Evolutionary conservation across 441 rosid genomes (phyloP), one percentile per base, ranked within the genome.

Genomic region (Jatropha podagrica): DNA sequence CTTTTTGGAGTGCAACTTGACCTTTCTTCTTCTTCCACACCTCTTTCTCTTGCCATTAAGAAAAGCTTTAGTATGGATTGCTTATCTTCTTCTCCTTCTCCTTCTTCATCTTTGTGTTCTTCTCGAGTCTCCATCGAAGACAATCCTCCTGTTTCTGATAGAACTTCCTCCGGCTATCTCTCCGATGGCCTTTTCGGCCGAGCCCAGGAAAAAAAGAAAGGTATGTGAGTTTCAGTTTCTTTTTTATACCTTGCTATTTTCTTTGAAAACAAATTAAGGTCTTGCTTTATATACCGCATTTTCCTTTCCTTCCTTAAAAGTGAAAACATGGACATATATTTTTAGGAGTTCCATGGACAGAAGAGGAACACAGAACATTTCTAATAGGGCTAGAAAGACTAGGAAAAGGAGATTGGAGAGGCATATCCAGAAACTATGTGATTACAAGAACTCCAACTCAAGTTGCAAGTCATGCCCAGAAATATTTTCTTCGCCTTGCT

Each of bases 331-430:
- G 1, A 32, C 2, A 32, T 32, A 5, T 42, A 37, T n/a, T 18
- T 10, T 13, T 26, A 92, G 98, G 98, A 76, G 89, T 88, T 75
- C 90, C 96, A 52, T 94, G 98, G 97, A 87, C 97, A 26, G 98
- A 91, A 81, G 96, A 88, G 72, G 98, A 94, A 81, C 98, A 94
- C 74, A 74, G 85, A 68, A 72, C 71, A 17, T 92, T 94, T 85
- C 81, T 94, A 40, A 37, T 81, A 4, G 98, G 98, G 81, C 78
- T 94, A 5, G 95, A 90, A 81, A 92, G 81, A 85, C 91, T 91
- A 37, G 98, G 98, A 65, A 94, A 88, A 67, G 97, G 98, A 68
- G 97, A 94, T 52, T 94, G 98, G 98, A 94, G 96, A 78, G 98
- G 98, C 77, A 94, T 94, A 54, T 89, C 98, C 5, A 88, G 84